Conservation (phyloP, 2,329 filamentous ascomycete genomes). For the Ascochyta pisi region DNA sequence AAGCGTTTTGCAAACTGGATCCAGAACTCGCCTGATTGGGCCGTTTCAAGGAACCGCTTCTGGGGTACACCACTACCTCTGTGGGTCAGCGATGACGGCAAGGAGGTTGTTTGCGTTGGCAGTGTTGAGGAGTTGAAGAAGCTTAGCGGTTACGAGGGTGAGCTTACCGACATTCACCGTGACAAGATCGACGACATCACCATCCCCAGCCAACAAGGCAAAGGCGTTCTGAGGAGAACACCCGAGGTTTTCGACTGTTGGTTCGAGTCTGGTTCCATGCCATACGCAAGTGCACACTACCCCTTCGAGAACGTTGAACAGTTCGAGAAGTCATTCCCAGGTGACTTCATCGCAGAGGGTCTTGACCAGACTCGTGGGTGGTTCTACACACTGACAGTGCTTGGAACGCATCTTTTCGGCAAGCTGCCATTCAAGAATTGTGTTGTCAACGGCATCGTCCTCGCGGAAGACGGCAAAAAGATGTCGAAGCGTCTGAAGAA, state of each 20-base stretch:
- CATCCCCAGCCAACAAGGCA: constrained; percentile 88
- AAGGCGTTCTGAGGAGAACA: constrained; percentile 79
- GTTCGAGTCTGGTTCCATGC: constrained; percentile 97
- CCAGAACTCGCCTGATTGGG: constrained; percentile 89
- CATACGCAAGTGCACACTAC: constrained; percentile 88
- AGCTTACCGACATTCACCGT: constrained; percentile 85
- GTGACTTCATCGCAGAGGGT: constrained; percentile 93
- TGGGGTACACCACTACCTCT: constrained; percentile 94
- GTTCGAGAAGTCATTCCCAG: constrained; percentile 83
- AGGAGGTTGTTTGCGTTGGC: constrained; percentile 85
- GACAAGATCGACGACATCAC: constrained; percentile 95
- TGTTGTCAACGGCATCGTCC: constrained; percentile 93
- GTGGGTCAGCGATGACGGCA: constrained; percentile 88
- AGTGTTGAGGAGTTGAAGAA: constrained; percentile 84
- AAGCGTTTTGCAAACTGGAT: constrained; percentile 93
- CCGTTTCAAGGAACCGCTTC: constrained; percentile 90
- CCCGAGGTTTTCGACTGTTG: constrained; percentile 96
- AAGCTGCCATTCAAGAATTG: constrained; percentile 91
- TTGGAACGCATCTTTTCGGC: constrained; percentile 87
- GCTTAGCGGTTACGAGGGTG: constrained; percentile 84
- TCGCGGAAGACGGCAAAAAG: constrained; percentile 96
- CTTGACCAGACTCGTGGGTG: constrained; percentile 93
- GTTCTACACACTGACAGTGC: constrained; percentile 92
- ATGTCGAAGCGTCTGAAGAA: constrained; percentile 98
- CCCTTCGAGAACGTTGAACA: constrained; percentile 87